Evolutionary conservation across 1,284 basidiomycete genomes (phyloP).

Genomic region (Malassezia furfur): DNA sequence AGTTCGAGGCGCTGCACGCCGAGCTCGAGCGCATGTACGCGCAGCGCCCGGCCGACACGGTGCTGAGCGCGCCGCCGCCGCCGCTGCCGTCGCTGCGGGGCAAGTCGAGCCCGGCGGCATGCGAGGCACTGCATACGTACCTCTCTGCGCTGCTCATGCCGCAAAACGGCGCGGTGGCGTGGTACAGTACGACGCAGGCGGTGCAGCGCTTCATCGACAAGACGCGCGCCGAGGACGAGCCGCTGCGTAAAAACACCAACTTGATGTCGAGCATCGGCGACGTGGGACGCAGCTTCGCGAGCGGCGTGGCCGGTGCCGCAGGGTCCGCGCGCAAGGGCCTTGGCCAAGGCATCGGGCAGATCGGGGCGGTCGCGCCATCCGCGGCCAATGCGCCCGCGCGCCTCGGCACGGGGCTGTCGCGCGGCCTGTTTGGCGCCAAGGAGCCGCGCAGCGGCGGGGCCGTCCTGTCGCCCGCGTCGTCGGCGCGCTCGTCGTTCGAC

Average conservation of each 20-base stretch:
- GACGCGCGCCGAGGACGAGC: conserved; percentile 31
- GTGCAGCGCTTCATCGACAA: conserved; percentile 38
- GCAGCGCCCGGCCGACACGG: conserved; percentile 13
- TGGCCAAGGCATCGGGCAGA: conserved; percentile 19
- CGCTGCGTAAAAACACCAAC: conserved; percentile 12
- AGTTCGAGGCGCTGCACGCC: conserved; percentile 36
- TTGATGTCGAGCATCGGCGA: conserved; percentile 20
- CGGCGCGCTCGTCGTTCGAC: background rate
- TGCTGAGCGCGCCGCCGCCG: conserved; percentile 22
- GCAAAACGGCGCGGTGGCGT: conserved; percentile 10
- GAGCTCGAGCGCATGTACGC: conserved; percentile 28
- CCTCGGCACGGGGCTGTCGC: background rate
- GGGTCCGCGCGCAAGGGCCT: conserved; percentile 30
- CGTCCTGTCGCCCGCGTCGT: background rate
- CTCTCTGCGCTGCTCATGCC: conserved; percentile 25
- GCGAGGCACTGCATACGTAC: conserved; percentile 28
- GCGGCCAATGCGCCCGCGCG: background rate
- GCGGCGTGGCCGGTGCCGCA: conserved; percentile 32
- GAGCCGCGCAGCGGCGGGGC: background rate
- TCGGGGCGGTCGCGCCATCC: background rate
- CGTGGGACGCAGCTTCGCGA: conserved; percentile 31
- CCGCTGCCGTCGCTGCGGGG: conserved; percentile 25
- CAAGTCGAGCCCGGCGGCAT: conserved; percentile 24
- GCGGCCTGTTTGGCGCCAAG: conserved; percentile 1
- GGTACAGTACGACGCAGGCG: conserved; percentile 16